Conservation (phyloP, 106 monocot genomes). For the Dendrobium nobile region DNA sequence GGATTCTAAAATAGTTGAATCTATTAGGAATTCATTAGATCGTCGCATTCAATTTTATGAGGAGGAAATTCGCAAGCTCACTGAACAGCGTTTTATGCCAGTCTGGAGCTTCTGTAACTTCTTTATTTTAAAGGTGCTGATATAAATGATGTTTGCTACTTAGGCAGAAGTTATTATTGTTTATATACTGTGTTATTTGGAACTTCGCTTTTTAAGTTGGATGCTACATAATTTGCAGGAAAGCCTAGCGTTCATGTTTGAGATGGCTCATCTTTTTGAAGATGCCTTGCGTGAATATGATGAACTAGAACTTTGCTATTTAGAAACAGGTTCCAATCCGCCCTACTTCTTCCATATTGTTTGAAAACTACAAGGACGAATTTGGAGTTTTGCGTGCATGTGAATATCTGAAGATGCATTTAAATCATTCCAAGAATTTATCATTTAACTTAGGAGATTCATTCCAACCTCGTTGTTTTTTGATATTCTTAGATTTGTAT, state of each 20-base stretch:
- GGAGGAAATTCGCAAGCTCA: constrained; percentile 90
- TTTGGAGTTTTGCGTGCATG: constrained; percentile 3
- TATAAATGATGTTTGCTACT: constrained; percentile 1
- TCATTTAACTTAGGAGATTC: neutral
- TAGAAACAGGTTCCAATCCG: constrained; percentile 70
- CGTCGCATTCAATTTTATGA: constrained; percentile 91
- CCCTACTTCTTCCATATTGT: neutral
- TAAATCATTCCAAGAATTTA: neutral
- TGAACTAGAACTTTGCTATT: constrained; percentile 94
- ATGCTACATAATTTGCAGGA: constrained; percentile 34
- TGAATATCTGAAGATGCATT: neutral
- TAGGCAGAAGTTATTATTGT: neutral
- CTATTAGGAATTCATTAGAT: constrained; percentile 85
- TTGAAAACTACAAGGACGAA: neutral
- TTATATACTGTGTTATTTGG: neutral
- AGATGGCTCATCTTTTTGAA: constrained; percentile 94
- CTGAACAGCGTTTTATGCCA: constrained; percentile 86
- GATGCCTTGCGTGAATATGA: constrained; percentile 97
- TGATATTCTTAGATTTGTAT: neutral
- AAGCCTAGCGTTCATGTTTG: constrained; percentile 99
- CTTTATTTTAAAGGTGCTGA: constrained; percentile 77
- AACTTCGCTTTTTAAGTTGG: neutral
- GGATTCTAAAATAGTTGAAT: constrained; percentile 84
- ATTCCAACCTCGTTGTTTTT: neutral
- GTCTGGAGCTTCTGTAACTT: constrained; percentile 98